Base-by-base conservation (phyloP, 2,329 filamentous ascomycete genomes). In the Pseudogymnoascus sp. region DNA sequence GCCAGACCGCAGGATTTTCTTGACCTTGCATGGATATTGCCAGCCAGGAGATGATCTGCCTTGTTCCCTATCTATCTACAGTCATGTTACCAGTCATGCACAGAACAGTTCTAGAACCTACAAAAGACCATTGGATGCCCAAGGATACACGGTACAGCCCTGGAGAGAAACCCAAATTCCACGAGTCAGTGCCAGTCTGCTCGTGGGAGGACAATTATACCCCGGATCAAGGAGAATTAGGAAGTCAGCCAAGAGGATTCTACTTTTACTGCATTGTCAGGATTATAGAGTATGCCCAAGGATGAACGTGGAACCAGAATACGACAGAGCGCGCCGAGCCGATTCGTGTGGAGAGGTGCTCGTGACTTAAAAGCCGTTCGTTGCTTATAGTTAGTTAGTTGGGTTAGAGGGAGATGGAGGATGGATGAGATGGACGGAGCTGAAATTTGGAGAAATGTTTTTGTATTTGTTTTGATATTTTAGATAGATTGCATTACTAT, bases 11-110 rank as follows among this genome's bases (percentile, higher is more conserved):
- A 40, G 29, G 44, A 46, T 33, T 46, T 33, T 44, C 60, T 62
- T 40, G 29, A 62, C 33, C 60, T 46, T 40, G 38, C 60, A 62
- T 62, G 60, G 29, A 62, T 33, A 62, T 46, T 44, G 50, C 60
- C 60, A 60, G 31, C 59, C 59, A 60, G 59, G 59, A 60, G 33
- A 60, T 31, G n/a, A 44, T 38, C 59, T 42, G 37, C 31, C 31
- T 59, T 37, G 38, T 38, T 59, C 46, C 42, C 23, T 40, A 29
- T 33, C 23, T 56, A 64, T 31, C 29, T 35, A 63, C 64, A 68
- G 68, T 65, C 69, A 69, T 70, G 68, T 50, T 63, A 65, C 68
- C 69, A 70, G 69, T 67, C 69, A 70, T 70, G 68, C 69, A 68
- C 53, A 66, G 10, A 56, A 56, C 50, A 56, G 50, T 56, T 56